Base-by-base conservation (phyloP, 2,329 filamentous ascomycete genomes). In the Fusarium sp. region DNA sequence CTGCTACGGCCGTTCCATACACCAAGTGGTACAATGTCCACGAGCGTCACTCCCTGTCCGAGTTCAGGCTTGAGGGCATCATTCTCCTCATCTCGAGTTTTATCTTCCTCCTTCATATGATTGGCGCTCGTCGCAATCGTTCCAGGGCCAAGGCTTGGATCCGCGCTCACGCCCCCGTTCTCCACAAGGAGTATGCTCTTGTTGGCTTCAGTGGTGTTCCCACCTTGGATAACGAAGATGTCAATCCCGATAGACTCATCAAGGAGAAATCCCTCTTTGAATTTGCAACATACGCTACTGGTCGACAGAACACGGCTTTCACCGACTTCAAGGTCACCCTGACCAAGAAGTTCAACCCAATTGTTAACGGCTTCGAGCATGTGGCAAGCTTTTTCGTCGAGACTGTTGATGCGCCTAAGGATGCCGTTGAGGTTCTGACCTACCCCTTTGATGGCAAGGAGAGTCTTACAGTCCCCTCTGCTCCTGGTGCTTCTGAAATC, bases 21-120 rank as follows among this genome's bases (percentile, higher is more conserved):
- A 98, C 95, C 58, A 94, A 94, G 87, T 99, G 96, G 96, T 99
- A 98, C 86, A 94, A 95, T 64, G 87, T 98, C 70, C 96, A 97
- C 89, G 95, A 98, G 89, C 94, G 96, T 79, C 91, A 95, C 79
- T 91, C 91, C 32, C 85, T 92, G 68, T 88, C 88, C 79, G 96
- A 99, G 82, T 99, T 99, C 88, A 91, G 91, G 84, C 89, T 92
- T 78, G 96, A 99, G 85, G 92, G 93, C 68, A 85, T 95, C 81
- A 93, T 99, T 78, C 85, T 98, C 68, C 89, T 89, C 39, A 87
- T 95, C 79, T 90, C 98, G 77, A 80, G 91, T 61, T 75, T 97
- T 60, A 89, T 98, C 74, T 87, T 98, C 74, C 81, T 91, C 47
- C 85, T 97, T 72, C 95, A 98, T 82, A 84, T 97, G 79, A 90